Evolutionary conservation across 139 green algal genomes (phyloP), one percentile per base, ranked within the genome.

Genomic region (Chlorella sorokiniana): DNA sequence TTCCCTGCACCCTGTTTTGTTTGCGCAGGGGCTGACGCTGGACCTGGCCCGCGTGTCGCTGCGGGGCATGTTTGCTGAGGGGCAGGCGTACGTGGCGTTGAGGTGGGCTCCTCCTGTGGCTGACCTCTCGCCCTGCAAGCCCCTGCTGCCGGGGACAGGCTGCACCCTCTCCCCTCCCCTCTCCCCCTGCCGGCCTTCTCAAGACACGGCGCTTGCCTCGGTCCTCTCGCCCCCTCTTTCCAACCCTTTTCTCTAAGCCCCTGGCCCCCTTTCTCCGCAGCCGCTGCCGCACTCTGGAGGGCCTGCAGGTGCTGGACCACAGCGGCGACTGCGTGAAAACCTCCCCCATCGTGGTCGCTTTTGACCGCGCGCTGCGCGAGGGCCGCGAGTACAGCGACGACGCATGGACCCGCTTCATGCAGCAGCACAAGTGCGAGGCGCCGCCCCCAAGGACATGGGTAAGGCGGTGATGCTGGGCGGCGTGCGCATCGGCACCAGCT

Each of bases 51-150:
- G 86, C 54, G 86, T 92, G 22, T 61, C 64, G 25, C 83, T 92
- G 1, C 23, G 41, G 33, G 69, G 80, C 51, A 81, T 84, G 37
- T 96, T 96, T 78, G 92, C 90, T 1, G 78, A 92, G 38, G 93
- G 91, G 22, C 91, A 96, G 86, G 90, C 90, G 29, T 96, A 96
- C 78, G 93, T 96, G 63, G 93, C 93, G 8, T 88, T 96, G 3
- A 89, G 69, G n/a, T 67, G 51, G 16, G 71, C 29, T 41, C 18
- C 6, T 6, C 56, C 6, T 65, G 56, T n/a, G n/a, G n/a, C n/a
- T n/a, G n/a, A n/a, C n/a, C n/a, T n/a, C n/a, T n/a, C n/a, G n/a
- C n/a, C n/a, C n/a, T n/a, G n/a, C n/a, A n/a, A n/a, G n/a, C n/a
- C n/a, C n/a, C 16, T 65, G 48, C 56, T 10, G 56, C 18, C n/a